Percentiles rank a stretch among this genome's conserved stretches.
Conservation (phyloP, 345 rosid species). For the Reutealis trisperma region DNA sequence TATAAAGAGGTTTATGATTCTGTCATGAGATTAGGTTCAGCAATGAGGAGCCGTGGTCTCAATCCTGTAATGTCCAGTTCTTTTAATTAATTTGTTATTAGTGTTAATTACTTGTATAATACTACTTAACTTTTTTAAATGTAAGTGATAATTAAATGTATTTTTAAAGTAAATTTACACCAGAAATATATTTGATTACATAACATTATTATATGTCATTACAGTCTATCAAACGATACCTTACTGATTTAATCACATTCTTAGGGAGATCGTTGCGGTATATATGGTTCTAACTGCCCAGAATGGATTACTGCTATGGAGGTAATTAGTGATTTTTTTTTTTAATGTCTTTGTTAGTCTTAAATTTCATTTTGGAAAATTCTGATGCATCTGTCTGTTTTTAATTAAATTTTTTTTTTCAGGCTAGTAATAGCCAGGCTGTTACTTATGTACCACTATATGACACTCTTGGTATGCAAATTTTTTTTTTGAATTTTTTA, state of each 20-base stretch:
- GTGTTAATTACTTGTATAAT: background rate
- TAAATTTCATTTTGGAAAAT: background rate
- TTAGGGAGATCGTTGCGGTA: conserved; percentile 89
- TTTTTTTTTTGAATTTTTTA: background rate
- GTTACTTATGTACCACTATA: conserved; percentile 79
- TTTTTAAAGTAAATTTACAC: too few relatives aligned
- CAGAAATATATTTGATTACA: too few relatives aligned
- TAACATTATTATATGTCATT: too few relatives aligned
- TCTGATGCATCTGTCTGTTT: background rate
- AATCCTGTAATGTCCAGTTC: conserved; percentile 58
- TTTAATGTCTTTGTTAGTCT: background rate
- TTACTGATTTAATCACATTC: background rate
- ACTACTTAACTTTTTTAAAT: background rate
- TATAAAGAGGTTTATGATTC: conserved; percentile 71
- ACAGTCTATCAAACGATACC: too few relatives aligned
- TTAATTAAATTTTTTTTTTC: conserved; percentile 20
- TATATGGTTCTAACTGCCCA: conserved; percentile 84
- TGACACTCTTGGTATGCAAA: conserved; percentile 73
- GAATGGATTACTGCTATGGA: conserved; percentile 90
- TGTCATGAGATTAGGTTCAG: conserved; percentile 64
- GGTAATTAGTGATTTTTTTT: conserved; percentile 37
- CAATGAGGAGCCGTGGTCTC: conserved; percentile 64
- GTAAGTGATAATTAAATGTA: background rate
- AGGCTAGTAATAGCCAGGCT: conserved; percentile 85
- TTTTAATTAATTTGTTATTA: background rate